Percentiles rank a stretch among this genome's conserved stretches.
phyloP scores from a whole-genome alignment of 2,329 filamentous ascomycete genomes.

The Diaporthe destruens region DNA sequence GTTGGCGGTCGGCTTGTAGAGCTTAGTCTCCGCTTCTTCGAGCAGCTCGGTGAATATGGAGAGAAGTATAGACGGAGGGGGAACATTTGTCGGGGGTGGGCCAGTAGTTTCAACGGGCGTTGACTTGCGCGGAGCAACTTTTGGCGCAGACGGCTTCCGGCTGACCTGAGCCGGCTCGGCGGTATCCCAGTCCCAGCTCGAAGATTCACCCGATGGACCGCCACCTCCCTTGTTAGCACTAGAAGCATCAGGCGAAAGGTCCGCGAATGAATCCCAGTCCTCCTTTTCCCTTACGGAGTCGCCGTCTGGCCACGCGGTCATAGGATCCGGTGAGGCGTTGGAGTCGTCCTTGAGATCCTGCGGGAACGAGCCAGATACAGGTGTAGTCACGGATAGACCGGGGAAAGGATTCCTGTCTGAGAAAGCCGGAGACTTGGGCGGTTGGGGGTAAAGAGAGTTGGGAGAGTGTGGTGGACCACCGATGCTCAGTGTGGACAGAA shows the following conservation, averaged over 20 bases:
- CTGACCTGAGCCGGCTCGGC: slow-evolving; percentile 50
- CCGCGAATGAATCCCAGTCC: slow-evolving; percentile 66
- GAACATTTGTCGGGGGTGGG: slow-evolving; percentile 84
- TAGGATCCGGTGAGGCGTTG: slow-evolving; percentile 48
- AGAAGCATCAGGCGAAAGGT: slow-evolving; percentile 51
- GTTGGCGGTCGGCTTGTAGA: slow-evolving; percentile 75
- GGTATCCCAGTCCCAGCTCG: slow-evolving; percentile 65
- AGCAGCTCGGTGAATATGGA: slow-evolving; percentile 81
- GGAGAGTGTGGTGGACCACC: slow-evolving; percentile 44
- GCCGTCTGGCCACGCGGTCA: slow-evolving; percentile 43
- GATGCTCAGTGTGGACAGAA: slow-evolving; percentile 49
- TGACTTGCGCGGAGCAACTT: slow-evolving; percentile 42
- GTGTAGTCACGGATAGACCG: slow-evolving; percentile 58
- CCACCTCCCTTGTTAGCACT: slow-evolving; percentile 39
- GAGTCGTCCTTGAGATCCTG: slow-evolving; percentile 48
- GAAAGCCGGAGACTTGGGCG: slow-evolving; percentile 62
- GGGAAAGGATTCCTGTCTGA: slow-evolving; percentile 64
- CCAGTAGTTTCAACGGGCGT: slow-evolving; percentile 48
- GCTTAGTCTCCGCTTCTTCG: slow-evolving; percentile 70
- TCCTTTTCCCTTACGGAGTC: slow-evolving; percentile 50
- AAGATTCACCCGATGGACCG: slow-evolving; percentile 42
- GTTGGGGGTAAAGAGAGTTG: slow-evolving; percentile 56
- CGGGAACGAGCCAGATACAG: slow-evolving; percentile 48
- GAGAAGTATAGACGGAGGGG: slow-evolving; percentile 86
- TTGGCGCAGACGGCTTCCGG: slow-evolving; percentile 37